Base-by-base conservation (phyloP, 78 protist species). In the Capsaspora owczarzaki region DNA sequence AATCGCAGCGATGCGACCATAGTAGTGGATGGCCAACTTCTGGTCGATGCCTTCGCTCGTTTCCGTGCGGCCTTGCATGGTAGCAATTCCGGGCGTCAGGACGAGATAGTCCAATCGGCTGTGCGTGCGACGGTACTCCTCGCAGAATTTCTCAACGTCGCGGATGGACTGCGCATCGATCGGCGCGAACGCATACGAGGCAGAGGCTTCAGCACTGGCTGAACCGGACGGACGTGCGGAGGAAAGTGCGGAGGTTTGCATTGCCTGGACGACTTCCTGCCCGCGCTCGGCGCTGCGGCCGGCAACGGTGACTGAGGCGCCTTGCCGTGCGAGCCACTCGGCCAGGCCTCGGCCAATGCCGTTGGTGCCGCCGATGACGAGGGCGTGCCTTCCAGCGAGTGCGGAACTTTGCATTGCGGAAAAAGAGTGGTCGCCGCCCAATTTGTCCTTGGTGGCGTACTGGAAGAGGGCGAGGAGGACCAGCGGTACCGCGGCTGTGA, bases 1-100 rank as follows among this genome's bases (percentile, higher is more conserved):
- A 38, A 16, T 40, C 37, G 61, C 6, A 20, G 42, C 56, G 31
- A 77, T n/a, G 43, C 60, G 14, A 33, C 44, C 6, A 12, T 33
- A 77, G 49, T 37, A 77, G 49, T 77, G 53, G 44, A 77, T 2
- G 41, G 29, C 23, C 19, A 61, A 3, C 42, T 41, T 77, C 38
- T 38, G 38, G 19, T 61, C 72, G 10, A 74, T 41, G 31, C 79
- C 79, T n/a, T 74, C 79, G 46, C 38, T 22, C 29, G 79, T 74
- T 31, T 40, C 56, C 38, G 79, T 74, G 35, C 56, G 10, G 46
- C 79, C 79, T 43, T 74, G 79, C 44, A 74, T 42, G 56, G 79
- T 74, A 22, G 53, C 42, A 10, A 74, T 42, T 49, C 79, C 79
- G n/a, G 14, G 79, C 23, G 79, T 74, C n/a, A 42, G 35, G 44